A percentile compares a stretch with the other conserved stretches of the same genome.
Conservation (phyloP, 208 protist genomes). For the Leptomonas seymouri region DNA sequence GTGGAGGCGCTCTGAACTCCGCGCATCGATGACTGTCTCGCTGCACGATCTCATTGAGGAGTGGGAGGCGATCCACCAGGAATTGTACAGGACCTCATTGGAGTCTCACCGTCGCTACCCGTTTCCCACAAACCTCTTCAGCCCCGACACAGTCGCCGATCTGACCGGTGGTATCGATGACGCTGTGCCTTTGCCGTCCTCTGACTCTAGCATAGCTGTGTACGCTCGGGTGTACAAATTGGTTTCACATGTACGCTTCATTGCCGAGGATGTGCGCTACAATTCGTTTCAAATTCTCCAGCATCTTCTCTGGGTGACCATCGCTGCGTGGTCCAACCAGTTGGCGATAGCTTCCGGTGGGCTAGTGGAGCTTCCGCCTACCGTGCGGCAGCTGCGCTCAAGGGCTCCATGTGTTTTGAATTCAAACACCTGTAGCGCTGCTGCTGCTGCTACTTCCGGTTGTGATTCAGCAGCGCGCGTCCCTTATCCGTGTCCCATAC, state of each 20-base stretch:
- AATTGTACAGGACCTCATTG: conserved; percentile 17
- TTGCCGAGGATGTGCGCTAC: conserved; percentile 35
- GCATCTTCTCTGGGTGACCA: conserved; percentile 44
- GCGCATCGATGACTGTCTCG: conserved; percentile 19
- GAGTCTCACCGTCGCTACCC: conserved; percentile 35
- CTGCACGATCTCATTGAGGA: conserved; percentile 24
- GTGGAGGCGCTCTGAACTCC: background rate
- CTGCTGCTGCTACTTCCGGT: background rate
- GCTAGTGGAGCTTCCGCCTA: conserved; percentile 26
- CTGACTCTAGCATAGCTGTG: conserved; percentile 21
- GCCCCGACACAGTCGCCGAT: background rate
- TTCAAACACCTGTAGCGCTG: background rate
- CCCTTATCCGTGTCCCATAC: conserved; percentile 20
- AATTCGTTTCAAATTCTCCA: conserved; percentile 36
- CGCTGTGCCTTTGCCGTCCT: background rate
- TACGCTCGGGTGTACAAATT: conserved; percentile 33
- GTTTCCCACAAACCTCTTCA: conserved; percentile 9
- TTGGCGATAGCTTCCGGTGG: conserved; percentile 45
- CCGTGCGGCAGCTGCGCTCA: background rate
- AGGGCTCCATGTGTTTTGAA: background rate
- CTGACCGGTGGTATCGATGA: background rate
- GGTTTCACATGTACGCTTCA: conserved; percentile 25
- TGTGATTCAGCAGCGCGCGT: background rate
- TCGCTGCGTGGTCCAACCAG: conserved; percentile 56
- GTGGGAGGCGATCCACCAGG: conserved; percentile 32